Evolutionary conservation across 257 asterid genomes (phyloP).

Genomic region (Solanum ahanhuiri): DNA sequence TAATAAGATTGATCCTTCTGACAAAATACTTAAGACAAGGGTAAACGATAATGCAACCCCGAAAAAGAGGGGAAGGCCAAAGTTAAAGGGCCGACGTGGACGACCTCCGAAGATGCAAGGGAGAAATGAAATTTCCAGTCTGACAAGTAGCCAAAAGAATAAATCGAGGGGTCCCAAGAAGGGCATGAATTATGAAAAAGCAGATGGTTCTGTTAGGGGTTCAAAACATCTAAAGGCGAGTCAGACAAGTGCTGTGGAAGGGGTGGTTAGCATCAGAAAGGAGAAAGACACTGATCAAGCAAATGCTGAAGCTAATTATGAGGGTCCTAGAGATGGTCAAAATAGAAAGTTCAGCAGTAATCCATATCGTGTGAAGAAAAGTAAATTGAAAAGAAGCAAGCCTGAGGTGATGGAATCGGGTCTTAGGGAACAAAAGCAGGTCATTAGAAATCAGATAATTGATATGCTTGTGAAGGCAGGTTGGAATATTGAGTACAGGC

Average conservation of each 20-base stretch:
- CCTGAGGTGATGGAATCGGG: constrained; percentile 30
- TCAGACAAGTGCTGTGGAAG: not conserved
- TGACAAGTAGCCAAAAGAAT: not conserved
- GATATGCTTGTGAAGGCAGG: constrained; percentile 60
- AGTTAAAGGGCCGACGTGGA: constrained; percentile 20
- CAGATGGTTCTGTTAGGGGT: constrained; percentile 5
- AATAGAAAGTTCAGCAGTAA: constrained; percentile 7
- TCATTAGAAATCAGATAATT: constrained; percentile 60
- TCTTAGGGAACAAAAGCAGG: constrained; percentile 53
- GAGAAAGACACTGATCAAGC: not conserved
- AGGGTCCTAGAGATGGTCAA: constrained; percentile 1
- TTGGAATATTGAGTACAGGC: constrained; percentile 71
- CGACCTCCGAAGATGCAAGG: constrained; percentile 20
- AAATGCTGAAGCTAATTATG: not conserved
- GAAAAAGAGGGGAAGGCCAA: not conserved
- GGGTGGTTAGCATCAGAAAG: not conserved
- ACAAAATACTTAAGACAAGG: not conserved
- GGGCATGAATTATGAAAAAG: not conserved
- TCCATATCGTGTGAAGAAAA: not conserved
- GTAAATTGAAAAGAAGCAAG: not conserved
- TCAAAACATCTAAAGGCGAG: constrained; percentile 1
- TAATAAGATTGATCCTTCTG: not conserved
- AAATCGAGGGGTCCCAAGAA: not conserved
- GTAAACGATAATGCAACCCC: not conserved
- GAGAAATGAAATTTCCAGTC: constrained; percentile 4